Conservation (phyloP, 148 eudicot genomes). For the Chenopodium formosanum region DNA sequence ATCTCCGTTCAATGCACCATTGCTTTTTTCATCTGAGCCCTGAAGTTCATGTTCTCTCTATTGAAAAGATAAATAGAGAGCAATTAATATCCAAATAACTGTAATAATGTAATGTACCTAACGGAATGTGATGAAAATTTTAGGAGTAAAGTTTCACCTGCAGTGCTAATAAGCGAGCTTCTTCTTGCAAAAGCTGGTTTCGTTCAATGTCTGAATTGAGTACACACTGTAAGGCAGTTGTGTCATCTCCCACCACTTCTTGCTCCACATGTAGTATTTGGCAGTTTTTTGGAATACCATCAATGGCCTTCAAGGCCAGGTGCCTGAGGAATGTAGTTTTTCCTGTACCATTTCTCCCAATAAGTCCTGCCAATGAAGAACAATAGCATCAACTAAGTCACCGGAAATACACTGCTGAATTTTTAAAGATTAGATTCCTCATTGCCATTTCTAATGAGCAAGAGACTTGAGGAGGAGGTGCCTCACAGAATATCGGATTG, state of each 20-base stretch:
- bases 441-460: neutral
- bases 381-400: neutral
- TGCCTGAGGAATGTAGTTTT: slow-evolving; percentile 96
- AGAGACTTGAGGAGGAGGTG: neutral
- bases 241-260: slow-evolving; percentile 91
- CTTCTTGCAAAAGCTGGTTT: slow-evolving; percentile 80
- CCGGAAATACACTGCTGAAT: neutral
- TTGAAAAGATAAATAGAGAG: slow-evolving; percentile 20
- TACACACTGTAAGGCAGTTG: slow-evolving; percentile 88
- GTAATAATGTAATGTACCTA: neutral
- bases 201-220: slow-evolving; percentile 85
- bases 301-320: slow-evolving; percentile 96
- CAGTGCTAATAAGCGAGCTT: slow-evolving; percentile 56
- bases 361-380: slow-evolving; percentile 66
- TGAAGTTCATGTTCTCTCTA: slow-evolving; percentile 69
- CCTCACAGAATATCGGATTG: neutral
- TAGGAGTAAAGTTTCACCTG: slow-evolving; percentile 51
- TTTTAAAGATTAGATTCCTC: neutral
- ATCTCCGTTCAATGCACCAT: slow-evolving; percentile 42
- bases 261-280: slow-evolving; percentile 98
- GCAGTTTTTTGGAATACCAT: slow-evolving; percentile 93
- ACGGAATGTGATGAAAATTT: neutral
- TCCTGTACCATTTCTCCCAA: slow-evolving; percentile 99
- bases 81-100: neutral
- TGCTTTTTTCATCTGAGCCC: slow-evolving; percentile 49